These are phyloP conservation scores for Solanum virginianum DNA, from an alignment of 257 asterid species.

Conservation along the genomic window DNA sequence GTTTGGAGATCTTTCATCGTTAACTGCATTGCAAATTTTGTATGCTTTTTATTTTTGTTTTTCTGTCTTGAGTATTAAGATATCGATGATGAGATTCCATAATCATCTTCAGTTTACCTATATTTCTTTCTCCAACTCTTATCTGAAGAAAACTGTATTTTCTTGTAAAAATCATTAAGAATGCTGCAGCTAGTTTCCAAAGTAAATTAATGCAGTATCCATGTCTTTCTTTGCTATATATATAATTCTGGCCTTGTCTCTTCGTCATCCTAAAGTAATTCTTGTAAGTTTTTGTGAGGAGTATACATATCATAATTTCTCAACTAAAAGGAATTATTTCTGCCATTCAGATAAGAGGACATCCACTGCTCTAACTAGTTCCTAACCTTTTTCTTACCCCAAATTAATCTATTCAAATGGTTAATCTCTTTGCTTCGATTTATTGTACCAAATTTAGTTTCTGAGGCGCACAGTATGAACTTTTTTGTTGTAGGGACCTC, in stretches of 20 bases:
- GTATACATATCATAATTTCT: neutral
- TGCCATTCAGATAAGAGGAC: neutral
- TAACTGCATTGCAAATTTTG: slow-evolving; percentile 46
- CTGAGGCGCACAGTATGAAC: neutral
- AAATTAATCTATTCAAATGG: neutral
- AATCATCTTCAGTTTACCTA: neutral
- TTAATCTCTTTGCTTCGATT: neutral
- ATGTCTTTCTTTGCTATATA: neutral
- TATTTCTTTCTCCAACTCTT: neutral
- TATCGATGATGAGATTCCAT: neutral
- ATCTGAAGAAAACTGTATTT: neutral
- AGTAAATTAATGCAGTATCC: neutral
- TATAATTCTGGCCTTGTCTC: neutral
- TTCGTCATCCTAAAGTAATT: neutral
- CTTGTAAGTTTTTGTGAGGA: neutral
- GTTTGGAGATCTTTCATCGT: slow-evolving; percentile 49
- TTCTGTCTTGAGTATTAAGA: neutral
- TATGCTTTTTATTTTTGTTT: slow-evolving; percentile 23
- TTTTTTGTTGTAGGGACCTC: slow-evolving; percentile 61
- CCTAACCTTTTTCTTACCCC: neutral
- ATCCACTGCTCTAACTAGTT: neutral
- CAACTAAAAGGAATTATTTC: neutral
- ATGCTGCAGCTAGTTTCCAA: neutral
- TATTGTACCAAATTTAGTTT: neutral
- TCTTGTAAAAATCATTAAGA: neutral